Evolutionary conservation across 2,329 filamentous ascomycete genomes (phyloP), one percentile per base, ranked within the genome.

Genomic region (Niveomyces coronatus): DNA sequence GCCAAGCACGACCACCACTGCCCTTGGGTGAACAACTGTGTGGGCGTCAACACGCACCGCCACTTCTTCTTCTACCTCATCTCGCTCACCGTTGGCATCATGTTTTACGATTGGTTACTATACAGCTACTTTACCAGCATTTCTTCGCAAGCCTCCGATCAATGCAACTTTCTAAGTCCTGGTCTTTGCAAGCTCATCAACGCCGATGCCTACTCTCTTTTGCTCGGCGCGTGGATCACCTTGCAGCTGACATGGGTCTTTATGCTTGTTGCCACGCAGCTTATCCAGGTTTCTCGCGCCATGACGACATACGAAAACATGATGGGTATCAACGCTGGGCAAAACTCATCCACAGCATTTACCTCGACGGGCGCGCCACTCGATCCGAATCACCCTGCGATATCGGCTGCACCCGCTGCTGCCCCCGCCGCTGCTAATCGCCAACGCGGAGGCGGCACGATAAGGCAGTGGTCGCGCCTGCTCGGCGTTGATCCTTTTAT

Each of bases 231-330:
- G 19, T 98, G 91, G 91, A 74, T 74, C 6, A 71, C 74, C 3
- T 66, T 95, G 30, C 93, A 98, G 59, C 72, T 95, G 22, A 82
- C 85, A 15, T 98, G 91, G 91, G 85, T 96, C 3, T 80, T 82
- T n/a, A 96, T 98, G 88, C 78, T 98, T 23, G 71, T 95, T 43
- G 82, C 87, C 46, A 93, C 96, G 5, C 93, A 98, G 56, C 78
- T 95, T 36, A 71, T 95, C 35, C 91, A 98, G 56, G 81, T 98
- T 36, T 83, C 87, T 0, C 79, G 87, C 44, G 93, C 88, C 41
- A 82, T 94, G 68, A 98, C 91, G 1, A 98, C 91, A 0, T 96
- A 85, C 61, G 91, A 98, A 61, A 94, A 88, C 58, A 96, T 98
- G 88, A 79, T 81, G 45, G 82, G 85, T 35, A 72, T 87, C 44